Percentiles rank a stretch among this genome's conserved stretches.
phyloP scores from a whole-genome alignment of 2,329 filamentous ascomycete species.

The Ustilaginoidea virens region DNA sequence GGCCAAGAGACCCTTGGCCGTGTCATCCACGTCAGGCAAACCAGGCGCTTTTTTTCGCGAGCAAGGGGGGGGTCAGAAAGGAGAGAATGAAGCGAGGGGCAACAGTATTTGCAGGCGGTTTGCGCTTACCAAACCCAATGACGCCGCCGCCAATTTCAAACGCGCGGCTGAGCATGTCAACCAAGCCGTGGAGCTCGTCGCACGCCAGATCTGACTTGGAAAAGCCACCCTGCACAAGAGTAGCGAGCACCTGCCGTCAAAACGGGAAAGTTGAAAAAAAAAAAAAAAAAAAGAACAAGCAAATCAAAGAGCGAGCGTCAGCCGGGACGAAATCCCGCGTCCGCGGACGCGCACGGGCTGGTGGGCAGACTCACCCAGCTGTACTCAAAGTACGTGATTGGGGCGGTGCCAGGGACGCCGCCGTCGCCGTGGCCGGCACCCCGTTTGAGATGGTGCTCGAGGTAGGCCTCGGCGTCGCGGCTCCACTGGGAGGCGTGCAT shows the following conservation, averaged over 20 bases:
- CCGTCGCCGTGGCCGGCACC: constrained; percentile 1
- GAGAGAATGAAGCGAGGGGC: too few species aligned
- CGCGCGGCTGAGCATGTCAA: background rate
- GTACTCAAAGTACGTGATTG: constrained; percentile 4
- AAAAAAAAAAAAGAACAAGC: too few species aligned
- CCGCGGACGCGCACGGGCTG: too few species aligned
- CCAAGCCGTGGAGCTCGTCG: constrained; percentile 1
- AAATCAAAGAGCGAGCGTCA: too few species aligned
- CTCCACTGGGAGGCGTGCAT: constrained; percentile 6
- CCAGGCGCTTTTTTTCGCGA: background rate
- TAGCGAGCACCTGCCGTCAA: constrained; percentile 4
- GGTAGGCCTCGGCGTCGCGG: constrained; percentile 7
- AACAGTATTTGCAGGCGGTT: too few species aligned
- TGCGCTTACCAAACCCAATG: constrained; percentile 6
- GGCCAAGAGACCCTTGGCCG: constrained; percentile 5
- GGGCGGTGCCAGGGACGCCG: constrained; percentile 6
- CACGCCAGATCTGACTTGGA: constrained; percentile 2
- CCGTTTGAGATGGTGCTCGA: constrained; percentile 3
- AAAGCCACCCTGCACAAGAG: constrained; percentile 3
- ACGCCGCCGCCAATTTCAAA: constrained; percentile 4
- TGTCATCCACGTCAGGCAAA: constrained; percentile 8
- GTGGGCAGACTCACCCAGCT: constrained; percentile 3
- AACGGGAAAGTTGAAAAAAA: too few species aligned
- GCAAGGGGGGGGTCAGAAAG: too few species aligned
- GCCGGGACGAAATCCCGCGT: background rate